Evolutionary conservation across 2,329 filamentous ascomycete species (phyloP).

Genomic region (Colletotrichum sp.): DNA sequence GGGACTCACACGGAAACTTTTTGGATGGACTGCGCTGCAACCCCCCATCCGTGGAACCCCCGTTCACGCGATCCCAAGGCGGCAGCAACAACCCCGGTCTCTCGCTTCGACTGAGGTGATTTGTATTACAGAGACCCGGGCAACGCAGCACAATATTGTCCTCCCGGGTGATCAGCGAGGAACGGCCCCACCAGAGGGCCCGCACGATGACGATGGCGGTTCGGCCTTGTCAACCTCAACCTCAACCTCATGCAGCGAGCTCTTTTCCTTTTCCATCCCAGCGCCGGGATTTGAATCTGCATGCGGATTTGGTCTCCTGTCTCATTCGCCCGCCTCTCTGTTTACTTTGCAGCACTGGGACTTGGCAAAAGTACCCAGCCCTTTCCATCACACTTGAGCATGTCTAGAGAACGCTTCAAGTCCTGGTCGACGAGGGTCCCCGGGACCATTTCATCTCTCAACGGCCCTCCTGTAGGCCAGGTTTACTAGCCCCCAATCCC

Average conservation of each 20-base stretch:
- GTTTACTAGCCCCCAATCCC: neutral
- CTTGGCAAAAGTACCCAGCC: neutral
- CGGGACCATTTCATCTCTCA: neutral
- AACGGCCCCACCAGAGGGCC: conserved; percentile 3
- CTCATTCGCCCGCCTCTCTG: neutral
- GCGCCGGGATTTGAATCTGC: neutral
- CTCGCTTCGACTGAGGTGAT: conserved; percentile 1
- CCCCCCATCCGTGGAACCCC: neutral
- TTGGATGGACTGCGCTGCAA: neutral
- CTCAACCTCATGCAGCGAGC: neutral
- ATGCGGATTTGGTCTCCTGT: neutral
- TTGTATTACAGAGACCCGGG: neutral
- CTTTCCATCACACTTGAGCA: neutral
- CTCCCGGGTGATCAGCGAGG: neutral
- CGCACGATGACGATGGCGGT: conserved; percentile 10
- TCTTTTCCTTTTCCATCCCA: neutral
- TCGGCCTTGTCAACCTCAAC: neutral
- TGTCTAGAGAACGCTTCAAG: neutral
- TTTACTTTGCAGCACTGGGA: neutral
- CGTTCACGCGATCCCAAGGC: neutral
- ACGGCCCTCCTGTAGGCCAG: neutral
- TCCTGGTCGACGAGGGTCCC: neutral
- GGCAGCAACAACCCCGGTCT: neutral
- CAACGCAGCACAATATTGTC: neutral
- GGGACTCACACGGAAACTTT: neutral